These are phyloP conservation scores for Papiliotrema fonsecae DNA, from an alignment of 1,284 basidiomycete species.

Conservation along the genomic window DNA sequence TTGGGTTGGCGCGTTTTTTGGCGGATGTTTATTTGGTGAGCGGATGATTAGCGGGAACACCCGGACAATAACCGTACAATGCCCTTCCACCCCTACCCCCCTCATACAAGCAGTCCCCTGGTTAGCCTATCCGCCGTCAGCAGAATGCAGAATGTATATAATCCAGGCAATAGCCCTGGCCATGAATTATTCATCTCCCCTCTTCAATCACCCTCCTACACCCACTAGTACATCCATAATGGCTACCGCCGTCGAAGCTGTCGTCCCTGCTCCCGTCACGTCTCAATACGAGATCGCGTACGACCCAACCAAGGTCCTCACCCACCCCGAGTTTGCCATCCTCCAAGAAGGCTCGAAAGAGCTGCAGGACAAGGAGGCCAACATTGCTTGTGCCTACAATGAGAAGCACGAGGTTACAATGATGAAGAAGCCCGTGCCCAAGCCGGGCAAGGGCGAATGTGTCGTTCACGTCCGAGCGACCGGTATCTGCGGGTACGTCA, in stretches of 20 bases:
- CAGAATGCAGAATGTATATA: no score
- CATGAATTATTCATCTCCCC: neutral
- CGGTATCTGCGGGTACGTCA: slow-evolving; percentile 45
- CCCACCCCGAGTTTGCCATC: slow-evolving; percentile 32
- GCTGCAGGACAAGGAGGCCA: slow-evolving; percentile 8
- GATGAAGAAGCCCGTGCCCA: slow-evolving; percentile 42
- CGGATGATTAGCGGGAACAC: no score
- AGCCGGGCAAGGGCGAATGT: slow-evolving; percentile 42
- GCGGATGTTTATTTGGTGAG: no score
- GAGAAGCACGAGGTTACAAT: slow-evolving; percentile 43
- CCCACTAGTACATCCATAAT: neutral
- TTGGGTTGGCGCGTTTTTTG: no score
- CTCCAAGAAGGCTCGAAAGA: slow-evolving; percentile 17
- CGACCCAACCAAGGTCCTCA: slow-evolving; percentile 30
- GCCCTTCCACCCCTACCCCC: no score
- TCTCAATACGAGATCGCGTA: slow-evolving; percentile 22
- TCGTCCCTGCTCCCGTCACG: neutral
- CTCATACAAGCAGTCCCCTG: no score
- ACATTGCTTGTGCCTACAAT: slow-evolving; percentile 45
- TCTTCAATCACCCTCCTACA: neutral
- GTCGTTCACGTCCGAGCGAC: slow-evolving; percentile 48
- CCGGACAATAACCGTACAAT: no score
- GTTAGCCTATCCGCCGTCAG: no score
- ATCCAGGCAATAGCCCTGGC: no score
- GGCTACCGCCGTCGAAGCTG: neutral